Evolutionary conservation across 2,329 filamentous ascomycete genomes (phyloP), one percentile per base, ranked within the genome.

Genomic region (Zopfia rhizophila): DNA sequence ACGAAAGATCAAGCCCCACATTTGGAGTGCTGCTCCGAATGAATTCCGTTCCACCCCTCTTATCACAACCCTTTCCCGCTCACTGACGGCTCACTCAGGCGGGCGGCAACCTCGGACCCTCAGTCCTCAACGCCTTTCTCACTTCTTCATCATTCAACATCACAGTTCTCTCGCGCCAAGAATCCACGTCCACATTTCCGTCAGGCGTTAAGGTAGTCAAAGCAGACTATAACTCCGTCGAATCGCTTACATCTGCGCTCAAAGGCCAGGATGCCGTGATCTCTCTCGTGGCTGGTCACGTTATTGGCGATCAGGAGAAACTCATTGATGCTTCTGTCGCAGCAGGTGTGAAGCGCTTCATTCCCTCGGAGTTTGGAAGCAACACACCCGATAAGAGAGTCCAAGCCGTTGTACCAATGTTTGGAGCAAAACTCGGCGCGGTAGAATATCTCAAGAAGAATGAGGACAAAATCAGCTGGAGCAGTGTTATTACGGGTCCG

Each of bases 331-430:
- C 84, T 1, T 79, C 83, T 22, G 71, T 83, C 19, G 76, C 77
- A 3, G 82, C 83, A 1, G 82, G 83, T 1, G 84, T 88, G 5
- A 79, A 80, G 54, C 77, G 83, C 5, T 86, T 84, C 60, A 77
- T 86, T 1, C 83, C 84, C 2, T 82, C 81, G 24, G 86, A 89
- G 53, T 88, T 79, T 51, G 78, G 72, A 25, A 74, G 69, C 58
- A 75, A 70, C 59, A 74, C 57, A 48, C 68, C 54, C 27, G 72
- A 61, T 63, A 65, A 39, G 55, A 66, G 33, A 53, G 72, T 42
- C 37, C 66, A 65, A 27, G 63, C 64, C 3, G 51, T 73, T 2
- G 74, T 87, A 1, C 78, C 82, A 1, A 60, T 84, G 1, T 85
- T 83, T 46, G 65, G 62, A 7, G 65, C 66, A 48, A 88, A 88